Evolutionary conservation across 2,329 filamentous ascomycete genomes (phyloP), one percentile per base, ranked within the genome.

Genomic region (Aspergillus carbonarius): DNA sequence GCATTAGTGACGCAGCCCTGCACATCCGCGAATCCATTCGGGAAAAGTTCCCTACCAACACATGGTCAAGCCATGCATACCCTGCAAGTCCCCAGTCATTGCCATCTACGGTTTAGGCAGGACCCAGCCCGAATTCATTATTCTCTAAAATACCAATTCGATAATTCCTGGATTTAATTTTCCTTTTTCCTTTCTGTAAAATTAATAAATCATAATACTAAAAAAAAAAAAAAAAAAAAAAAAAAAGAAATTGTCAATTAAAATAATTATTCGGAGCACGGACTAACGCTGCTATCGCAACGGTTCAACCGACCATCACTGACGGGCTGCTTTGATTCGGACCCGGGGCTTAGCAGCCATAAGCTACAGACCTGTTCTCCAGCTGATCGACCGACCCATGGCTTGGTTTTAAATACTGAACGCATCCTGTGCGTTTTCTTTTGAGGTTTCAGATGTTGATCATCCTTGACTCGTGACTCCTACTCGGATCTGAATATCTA

Each of bases 1-100:
- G 53, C 52, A 55, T 57, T 58, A 62, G 64, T 66, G 63, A 67
- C 59, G 65, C 65, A 66, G 65, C 62, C 63, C 61, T 66, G 64
- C 57, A 63, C 53, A 54, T 57, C 53, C 47, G 55, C 23, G 57
- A 34, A 56, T 65, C 61, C 58, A 64, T 65, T 65, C 59, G 61
- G 62, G 62, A 63, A 65, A 60, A 58, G 63, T 64, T 64, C 63
- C 63, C 55, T 61, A 59, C 62, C 62, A 66, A 61, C 64, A 66
- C 63, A 65, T 66, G 64, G 64, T 63, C 57, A 52, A 60, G 60
- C 63, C 60, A 64, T 63, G 58, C 61, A 55, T 58, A 48, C 54
- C 48, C 53, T 53, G 54, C 59, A 54, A 60, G 49, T 42, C 25
- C 13, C 49, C 49, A 37, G 23, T 42, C 37, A 32, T 32, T 52